Base-by-base conservation (phyloP, 495 filamentous ascomycete genomes). In the Schizothecium vesticola region DNA sequence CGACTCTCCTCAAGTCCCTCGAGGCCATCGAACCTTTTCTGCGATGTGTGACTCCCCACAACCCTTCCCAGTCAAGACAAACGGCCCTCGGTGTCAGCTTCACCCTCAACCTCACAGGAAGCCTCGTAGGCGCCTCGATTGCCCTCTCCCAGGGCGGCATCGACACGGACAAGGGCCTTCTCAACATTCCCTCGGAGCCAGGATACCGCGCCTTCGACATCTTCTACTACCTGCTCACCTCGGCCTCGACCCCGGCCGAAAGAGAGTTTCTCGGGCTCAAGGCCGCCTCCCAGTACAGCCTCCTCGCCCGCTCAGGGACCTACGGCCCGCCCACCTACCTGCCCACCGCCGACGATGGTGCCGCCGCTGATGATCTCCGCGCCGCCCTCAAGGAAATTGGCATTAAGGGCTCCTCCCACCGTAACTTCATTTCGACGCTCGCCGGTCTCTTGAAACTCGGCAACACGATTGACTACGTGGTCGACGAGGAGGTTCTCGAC, bases 171-270 rank as follows among this genome's bases (percentile, higher is more conserved):
- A 87, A 88, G 67, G 95, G 95, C 24, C 83, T 99, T 24, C 83
- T 98, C 28, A 87, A 92, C 51, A 86, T 98, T 26, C 92, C 95
- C 0, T 77, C 87, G 0, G 88, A 96, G 74, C 67, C 87, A 8
- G 95, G 96, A 23, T 93, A 91, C 75, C 89, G 95, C 67, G 95
- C 94, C n/a, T 99, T 98, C 72, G 94, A 99, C 75, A 96, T 94
- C 28, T 99, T 98, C 77, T 99, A 99, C 80, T 98, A 97, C 71
- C 87, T 99, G 3, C 83, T 97, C 24, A 96, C 94, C 1, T 92
- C 91, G 28, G 89, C 92, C 16, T 96, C 95, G 0, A 96, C 93
- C 2, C 90, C 90, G 1, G 92, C 93, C 1, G 95, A 99, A 80
- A 86, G 93, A 51, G 93, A 98, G 75, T 97, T 92, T 66, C 82